phyloP scores from a whole-genome alignment of 495 filamentous ascomycete genomes.

The Trichoderma reesei region DNA sequence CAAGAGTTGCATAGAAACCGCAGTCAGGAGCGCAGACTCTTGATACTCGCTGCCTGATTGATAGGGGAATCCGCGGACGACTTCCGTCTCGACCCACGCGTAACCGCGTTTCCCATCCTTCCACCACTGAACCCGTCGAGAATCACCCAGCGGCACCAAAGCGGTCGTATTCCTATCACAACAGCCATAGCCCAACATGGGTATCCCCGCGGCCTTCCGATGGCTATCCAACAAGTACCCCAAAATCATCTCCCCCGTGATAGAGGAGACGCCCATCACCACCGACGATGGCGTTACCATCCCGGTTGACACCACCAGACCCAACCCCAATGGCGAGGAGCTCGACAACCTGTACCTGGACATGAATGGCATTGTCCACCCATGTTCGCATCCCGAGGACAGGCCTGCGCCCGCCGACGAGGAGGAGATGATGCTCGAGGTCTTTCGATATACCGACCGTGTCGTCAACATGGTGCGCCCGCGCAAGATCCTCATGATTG shows the following conservation, averaged over 20 bases:
- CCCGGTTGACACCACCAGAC: slow-evolving; percentile 70
- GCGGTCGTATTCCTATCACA: background rate
- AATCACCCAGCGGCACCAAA: background rate
- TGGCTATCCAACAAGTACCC: slow-evolving; percentile 95
- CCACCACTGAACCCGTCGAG: background rate
- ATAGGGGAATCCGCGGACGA: background rate
- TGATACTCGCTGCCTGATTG: background rate
- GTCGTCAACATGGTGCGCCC: slow-evolving; percentile 98
- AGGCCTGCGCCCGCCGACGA: slow-evolving; percentile 82
- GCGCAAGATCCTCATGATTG: slow-evolving; percentile 92
- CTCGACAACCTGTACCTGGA: slow-evolving; percentile 97
- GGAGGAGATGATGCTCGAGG: slow-evolving; percentile 98
- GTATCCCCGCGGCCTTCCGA: slow-evolving; percentile 87
- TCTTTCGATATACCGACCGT: slow-evolving; percentile 94
- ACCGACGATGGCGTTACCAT: slow-evolving; percentile 69
- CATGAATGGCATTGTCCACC: slow-evolving; percentile 99
- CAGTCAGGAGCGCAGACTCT: no score
- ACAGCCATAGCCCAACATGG: slow-evolving; percentile 49
- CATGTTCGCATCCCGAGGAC: slow-evolving; percentile 96
- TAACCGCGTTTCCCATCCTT: background rate
- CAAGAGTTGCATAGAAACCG: no score
- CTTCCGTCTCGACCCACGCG: background rate
- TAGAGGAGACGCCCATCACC: slow-evolving; percentile 70
- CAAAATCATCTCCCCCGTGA: slow-evolving; percentile 86
- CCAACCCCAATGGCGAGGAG: slow-evolving; percentile 96